Evolutionary conservation across 306 rosid species (phyloP), one percentile per base, ranked within the genome.

Genomic region (cucumber (Cucumis sativus)): DNA sequence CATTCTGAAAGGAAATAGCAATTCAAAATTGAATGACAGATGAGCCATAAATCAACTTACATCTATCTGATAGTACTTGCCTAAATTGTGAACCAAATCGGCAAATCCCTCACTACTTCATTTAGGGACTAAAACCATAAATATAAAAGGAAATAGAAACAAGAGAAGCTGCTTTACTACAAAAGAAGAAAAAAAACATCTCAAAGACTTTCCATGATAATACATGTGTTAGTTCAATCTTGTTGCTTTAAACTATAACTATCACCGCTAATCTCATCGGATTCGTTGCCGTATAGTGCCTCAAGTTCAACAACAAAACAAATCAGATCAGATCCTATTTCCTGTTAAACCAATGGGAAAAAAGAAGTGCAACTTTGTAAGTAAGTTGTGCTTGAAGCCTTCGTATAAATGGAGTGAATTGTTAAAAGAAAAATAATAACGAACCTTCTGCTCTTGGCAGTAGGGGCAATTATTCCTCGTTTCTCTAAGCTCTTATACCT

Each of bases 401-500:
- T 62, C 69, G 30, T 28, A 14, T 21, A 37, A 23, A 14, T 20
- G 39, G 17, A 59, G 74, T 15, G 51, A 11, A 65, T 64, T 47
- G 41, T 35, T 35, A 25, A 66, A 39, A 72, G 15, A 37, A 78
- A 33, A 33, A 33, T 73, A 45, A 21, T 45, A 6, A 70, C 76
- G 4, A 68, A 95, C 97, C 97, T 84, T 75, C 83, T 87, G 67
- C 16, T 58, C 80, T 77, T 87, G 63, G 82, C 60, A 40, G 75
- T 80, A 28, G 97, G 97, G 70, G 87, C 88, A 82, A 95, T 81
- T 81, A 96, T 55, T 84, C 99, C 99, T 84, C 99, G 87, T 82
- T 92, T 92, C 82, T 96, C 89, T 10, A 96, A 77, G 85, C 98
- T 96, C 77, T 92, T 96, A 66, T 86, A 92, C 76, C 97, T 82